phyloP scores from a whole-genome alignment of 805 yeast species.

The Candida railenensis region DNA sequence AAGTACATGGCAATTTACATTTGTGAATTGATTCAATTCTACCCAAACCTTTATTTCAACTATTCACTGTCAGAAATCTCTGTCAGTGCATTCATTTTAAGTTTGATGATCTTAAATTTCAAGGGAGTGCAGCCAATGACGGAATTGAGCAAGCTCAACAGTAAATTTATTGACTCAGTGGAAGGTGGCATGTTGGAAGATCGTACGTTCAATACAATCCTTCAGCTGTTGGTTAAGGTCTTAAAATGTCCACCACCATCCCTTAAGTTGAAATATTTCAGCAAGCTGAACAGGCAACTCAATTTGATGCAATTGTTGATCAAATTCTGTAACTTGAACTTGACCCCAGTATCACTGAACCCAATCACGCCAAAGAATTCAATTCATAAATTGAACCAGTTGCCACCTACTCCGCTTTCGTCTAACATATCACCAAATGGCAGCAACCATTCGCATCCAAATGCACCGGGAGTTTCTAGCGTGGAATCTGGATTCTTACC shows the following conservation, averaged over 20 bases:
- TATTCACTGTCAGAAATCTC: conserved; percentile 55
- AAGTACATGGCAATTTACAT: conserved; percentile 58
- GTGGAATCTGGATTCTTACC: conserved; percentile 2
- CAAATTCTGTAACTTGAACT: conserved; percentile 27
- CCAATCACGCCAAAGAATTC: conserved; percentile 33
- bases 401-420: conserved; percentile 20
- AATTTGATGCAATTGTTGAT: conserved; percentile 36
- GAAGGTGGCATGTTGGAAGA: background rate
- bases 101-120: conserved; percentile 35
- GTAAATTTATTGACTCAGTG: conserved; percentile 4
- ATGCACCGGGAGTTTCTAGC: background rate
- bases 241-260: conserved; percentile 47
- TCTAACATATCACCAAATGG: conserved; percentile 18
- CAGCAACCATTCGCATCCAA: background rate
- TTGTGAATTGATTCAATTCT: conserved; percentile 66
- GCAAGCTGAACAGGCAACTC: conserved; percentile 32
- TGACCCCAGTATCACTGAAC: conserved; percentile 13
- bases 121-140: conserved; percentile 7
- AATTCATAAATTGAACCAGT: conserved; percentile 8
- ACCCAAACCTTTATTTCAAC: conserved; percentile 54
- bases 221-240: conserved; percentile 30
- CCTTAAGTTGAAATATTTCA: conserved; percentile 44
- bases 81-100: conserved; percentile 42
- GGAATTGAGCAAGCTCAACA: conserved; percentile 4
- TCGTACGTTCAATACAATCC: conserved; percentile 14